Percentiles rank a stretch among this genome's conserved stretches.
Conservation (phyloP, 805 yeast species). For the Blastobotrys chiropterorum region DNA sequence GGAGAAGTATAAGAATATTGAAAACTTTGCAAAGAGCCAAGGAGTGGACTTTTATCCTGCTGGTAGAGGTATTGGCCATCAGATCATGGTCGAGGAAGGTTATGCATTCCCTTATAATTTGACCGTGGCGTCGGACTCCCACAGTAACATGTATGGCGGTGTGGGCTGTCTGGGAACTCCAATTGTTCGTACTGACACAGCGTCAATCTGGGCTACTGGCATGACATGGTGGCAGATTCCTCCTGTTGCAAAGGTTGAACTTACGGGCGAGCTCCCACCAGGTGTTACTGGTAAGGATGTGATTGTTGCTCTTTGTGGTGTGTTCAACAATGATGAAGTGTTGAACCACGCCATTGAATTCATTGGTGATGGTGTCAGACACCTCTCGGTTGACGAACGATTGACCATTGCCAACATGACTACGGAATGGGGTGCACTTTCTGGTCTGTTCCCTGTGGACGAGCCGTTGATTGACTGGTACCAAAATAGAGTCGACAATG, state of each 20-base stretch:
- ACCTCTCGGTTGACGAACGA: conserved; percentile 73
- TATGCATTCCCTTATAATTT: conserved; percentile 92
- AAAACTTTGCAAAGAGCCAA: conserved; percentile 80
- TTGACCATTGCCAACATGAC: conserved; percentile 94
- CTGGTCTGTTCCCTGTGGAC: conserved; percentile 97
- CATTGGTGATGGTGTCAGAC: conserved; percentile 70
- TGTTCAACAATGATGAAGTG: conserved; percentile 85
- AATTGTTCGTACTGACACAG: conserved; percentile 97
- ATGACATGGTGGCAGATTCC: conserved; percentile 99
- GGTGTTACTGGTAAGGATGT: conserved; percentile 97
- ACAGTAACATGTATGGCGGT: conserved; percentile 97
- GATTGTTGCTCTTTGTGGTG: conserved; percentile 92
- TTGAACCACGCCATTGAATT: conserved; percentile 92
- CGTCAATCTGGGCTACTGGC: conserved; percentile 99
- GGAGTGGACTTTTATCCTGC: conserved; percentile 98
- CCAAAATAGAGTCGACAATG: conserved; percentile 45
- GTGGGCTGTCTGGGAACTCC: conserved; percentile 95
- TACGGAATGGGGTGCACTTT: conserved; percentile 97
- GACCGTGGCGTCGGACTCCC: conserved; percentile 96
- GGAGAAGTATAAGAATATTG: conserved; percentile 81
- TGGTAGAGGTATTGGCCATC: conserved; percentile 98
- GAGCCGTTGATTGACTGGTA: conserved; percentile 72
- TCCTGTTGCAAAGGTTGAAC: conserved; percentile 91
- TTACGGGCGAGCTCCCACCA: conserved; percentile 69
- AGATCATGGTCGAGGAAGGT: conserved; percentile 98